Conservation (phyloP, 2,329 filamentous ascomycete species). For the Shiraia sp. region DNA sequence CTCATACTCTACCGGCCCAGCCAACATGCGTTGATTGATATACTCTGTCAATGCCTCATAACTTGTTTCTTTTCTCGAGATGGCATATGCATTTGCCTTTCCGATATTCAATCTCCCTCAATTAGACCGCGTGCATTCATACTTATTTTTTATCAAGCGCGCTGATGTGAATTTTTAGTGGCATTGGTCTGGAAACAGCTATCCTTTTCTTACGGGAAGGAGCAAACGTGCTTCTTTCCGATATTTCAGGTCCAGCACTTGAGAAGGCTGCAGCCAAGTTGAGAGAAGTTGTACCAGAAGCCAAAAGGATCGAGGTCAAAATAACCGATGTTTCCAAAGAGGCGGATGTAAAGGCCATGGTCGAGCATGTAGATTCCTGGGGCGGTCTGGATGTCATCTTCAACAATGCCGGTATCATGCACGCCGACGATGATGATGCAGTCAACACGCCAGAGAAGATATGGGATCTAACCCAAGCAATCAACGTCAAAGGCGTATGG, state of each 20-base stretch:
- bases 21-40: too few species aligned
- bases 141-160: background rate
- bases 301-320: conserved; percentile 63
- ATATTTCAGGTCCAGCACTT: conserved; percentile 79
- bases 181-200: conserved; percentile 88
- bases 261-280: conserved; percentile 77
- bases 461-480: conserved; percentile 91
- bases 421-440: conserved; percentile 68
- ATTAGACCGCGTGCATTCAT: too few species aligned
- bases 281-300: conserved; percentile 68
- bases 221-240: conserved; percentile 80
- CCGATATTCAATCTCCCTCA: background rate
- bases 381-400: conserved; percentile 90
- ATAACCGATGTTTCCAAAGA: conserved; percentile 86
- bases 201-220: conserved; percentile 91
- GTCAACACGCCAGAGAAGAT: conserved; percentile 84
- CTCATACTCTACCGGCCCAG: background rate
- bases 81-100: too few species aligned
- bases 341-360: conserved; percentile 71
- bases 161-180: conserved; percentile 56
- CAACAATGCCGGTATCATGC: conserved; percentile 99
- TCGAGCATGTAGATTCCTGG: conserved; percentile 78
- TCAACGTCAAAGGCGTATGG: conserved; percentile 99
- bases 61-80: too few species aligned
- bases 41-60: too few species aligned